phyloP scores from a whole-genome alignment of 106 monocot species.

The Platanthera guangdongensis region DNA sequence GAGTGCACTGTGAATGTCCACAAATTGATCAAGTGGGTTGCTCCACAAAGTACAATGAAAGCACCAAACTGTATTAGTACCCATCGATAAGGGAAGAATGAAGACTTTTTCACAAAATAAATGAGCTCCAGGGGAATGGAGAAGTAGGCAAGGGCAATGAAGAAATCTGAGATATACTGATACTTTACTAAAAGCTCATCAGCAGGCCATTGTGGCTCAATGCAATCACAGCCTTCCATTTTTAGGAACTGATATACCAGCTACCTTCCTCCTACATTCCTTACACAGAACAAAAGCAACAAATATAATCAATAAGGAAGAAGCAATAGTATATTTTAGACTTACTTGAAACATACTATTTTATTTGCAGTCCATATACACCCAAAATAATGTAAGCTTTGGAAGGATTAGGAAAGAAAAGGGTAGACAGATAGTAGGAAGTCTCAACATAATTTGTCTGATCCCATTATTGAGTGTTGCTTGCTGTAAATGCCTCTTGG shows the following conservation, averaged over 20 bases:
- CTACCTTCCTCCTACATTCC: constrained; percentile 16
- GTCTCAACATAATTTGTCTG: background rate
- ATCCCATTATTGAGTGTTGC: background rate
- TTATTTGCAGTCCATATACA: no score
- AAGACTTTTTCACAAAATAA: constrained; percentile 86
- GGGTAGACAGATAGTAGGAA: background rate
- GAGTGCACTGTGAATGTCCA: constrained; percentile 75
- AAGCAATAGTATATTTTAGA: background rate
- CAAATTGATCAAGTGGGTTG: constrained; percentile 85
- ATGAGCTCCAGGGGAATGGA: constrained; percentile 91
- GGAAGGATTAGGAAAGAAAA: background rate
- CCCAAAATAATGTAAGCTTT: no score
- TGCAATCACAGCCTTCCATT: constrained; percentile 87
- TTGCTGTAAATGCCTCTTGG: background rate
- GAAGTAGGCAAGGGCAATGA: constrained; percentile 89
- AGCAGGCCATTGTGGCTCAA: constrained; percentile 64
- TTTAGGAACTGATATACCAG: constrained; percentile 5
- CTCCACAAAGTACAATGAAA: constrained; percentile 93
- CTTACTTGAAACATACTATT: no score
- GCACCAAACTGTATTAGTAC: constrained; percentile 87
- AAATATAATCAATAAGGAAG: background rate
- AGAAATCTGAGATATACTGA: constrained; percentile 95
- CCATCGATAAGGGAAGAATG: constrained; percentile 89
- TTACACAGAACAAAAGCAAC: constrained; percentile 1
- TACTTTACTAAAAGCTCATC: constrained; percentile 80